These are phyloP conservation scores for Ceratocystis lukuohia DNA, from an alignment of 2,329 filamentous ascomycete genomes.

Conservation along the genomic window DNA sequence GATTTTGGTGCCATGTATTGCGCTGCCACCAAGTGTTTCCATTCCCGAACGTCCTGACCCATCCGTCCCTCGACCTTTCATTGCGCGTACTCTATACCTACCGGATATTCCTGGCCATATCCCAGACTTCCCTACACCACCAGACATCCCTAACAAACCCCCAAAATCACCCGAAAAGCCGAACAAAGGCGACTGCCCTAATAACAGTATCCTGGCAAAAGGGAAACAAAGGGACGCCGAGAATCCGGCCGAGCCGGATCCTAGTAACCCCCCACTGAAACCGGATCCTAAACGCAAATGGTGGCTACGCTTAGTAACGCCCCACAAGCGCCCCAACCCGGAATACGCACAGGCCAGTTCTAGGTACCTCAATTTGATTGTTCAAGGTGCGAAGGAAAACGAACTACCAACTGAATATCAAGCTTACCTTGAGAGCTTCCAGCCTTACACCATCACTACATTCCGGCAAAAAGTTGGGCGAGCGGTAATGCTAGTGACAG, in stretches of 20 bases:
- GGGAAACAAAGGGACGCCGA: slow-evolving; percentile 17
- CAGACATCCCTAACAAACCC: slow-evolving; percentile 25
- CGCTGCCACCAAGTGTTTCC: slow-evolving; percentile 44
- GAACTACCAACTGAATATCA: slow-evolving; percentile 67
- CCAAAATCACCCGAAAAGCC: slow-evolving; percentile 22
- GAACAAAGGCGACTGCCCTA: slow-evolving; percentile 5
- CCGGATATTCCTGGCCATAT: slow-evolving; percentile 24
- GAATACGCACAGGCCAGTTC: slow-evolving; percentile 69
- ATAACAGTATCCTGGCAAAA: neutral
- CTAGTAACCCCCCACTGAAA: slow-evolving; percentile 23
- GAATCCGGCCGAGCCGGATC: slow-evolving; percentile 19
- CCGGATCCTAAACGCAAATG: slow-evolving; percentile 24
- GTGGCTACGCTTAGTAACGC: slow-evolving; percentile 35
- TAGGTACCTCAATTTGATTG: slow-evolving; percentile 71
- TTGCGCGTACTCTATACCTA: slow-evolving; percentile 70
- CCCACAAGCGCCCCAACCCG: slow-evolving; percentile 45
- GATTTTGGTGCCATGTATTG: slow-evolving; percentile 63
- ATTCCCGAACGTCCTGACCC: slow-evolving; percentile 52
- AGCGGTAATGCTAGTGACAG: slow-evolving; percentile 47
- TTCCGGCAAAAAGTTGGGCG: slow-evolving; percentile 52
- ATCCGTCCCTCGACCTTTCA: slow-evolving; percentile 48
- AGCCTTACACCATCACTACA: slow-evolving; percentile 57
- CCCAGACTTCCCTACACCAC: slow-evolving; percentile 35
- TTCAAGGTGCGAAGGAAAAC: slow-evolving; percentile 65
- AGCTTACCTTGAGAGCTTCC: slow-evolving; percentile 54